These are phyloP conservation scores for Conringia planisiliqua DNA, from an alignment of 345 rosid species.

Conservation along the genomic window DNA sequence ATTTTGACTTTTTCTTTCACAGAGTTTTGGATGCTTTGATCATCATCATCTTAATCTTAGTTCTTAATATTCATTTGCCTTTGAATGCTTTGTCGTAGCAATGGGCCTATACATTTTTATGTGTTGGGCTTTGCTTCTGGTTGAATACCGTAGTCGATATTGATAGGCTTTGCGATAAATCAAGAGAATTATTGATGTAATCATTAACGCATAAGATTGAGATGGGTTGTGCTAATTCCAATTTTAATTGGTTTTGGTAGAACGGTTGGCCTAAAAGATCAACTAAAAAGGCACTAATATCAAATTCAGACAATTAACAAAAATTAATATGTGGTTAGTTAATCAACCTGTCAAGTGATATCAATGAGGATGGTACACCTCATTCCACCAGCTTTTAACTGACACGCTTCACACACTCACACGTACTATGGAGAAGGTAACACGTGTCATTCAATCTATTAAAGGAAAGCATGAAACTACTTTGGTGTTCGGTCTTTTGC, in stretches of 20 bases:
- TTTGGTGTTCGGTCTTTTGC: neutral
- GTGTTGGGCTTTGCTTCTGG: constrained; percentile 14
- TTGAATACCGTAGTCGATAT: neutral
- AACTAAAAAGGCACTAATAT: neutral
- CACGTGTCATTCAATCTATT: neutral
- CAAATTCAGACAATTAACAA: neutral
- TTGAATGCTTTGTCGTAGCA: neutral
- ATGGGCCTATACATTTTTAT: neutral
- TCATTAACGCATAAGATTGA: neutral
- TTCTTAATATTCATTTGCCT: neutral
- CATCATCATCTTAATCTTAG: neutral
- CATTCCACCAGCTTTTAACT: neutral
- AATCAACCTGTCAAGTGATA: constrained; percentile 2
- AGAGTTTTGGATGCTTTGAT: constrained; percentile 7
- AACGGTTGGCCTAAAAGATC: constrained; percentile 10
- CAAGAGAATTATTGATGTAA: neutral
- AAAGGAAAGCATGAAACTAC: neutral
- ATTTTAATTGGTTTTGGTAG: constrained; percentile 3
- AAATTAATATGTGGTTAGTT: constrained; percentile 4
- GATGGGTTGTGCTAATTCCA: neutral
- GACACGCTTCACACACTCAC: neutral
- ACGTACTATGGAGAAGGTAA: neutral
- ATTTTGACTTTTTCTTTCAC: neutral
- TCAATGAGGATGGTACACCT: neutral
- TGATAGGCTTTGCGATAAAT: neutral